Base-by-base conservation (phyloP, 2,329 filamentous ascomycete genomes). In the Fusarium falciforme region DNA sequence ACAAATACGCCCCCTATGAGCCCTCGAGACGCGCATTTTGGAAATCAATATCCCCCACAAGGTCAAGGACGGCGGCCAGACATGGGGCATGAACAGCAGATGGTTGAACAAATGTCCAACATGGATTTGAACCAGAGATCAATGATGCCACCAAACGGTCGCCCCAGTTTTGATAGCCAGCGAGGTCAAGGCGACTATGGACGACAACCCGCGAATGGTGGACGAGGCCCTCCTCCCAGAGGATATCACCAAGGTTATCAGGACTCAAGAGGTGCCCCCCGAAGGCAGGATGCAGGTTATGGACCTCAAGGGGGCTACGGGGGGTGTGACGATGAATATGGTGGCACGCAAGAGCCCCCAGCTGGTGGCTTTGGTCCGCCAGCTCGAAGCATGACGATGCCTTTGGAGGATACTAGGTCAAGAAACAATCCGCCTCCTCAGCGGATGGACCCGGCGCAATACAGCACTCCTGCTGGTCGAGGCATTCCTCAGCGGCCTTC, bases 311-410 rank as follows among this genome's bases (percentile, higher is more conserved):
- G 70, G 36, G 74, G 74, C 35, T 80, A 81, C 62, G 73, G 71
- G 29, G 76, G 74, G 25, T 79, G 80, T 58, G 72, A 79, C 29
- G 75, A 78, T 58, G 77, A 77, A 57, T 80, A 80, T 54, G 67
- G 67, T 35, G 55, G 65, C 4, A 70, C 81, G 61, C 82, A 82
- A 40, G 74, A 68, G 29, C 82, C 83, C 12, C 74, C 73, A 10
- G 77, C 79, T 68, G 82, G 85, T 42, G 83, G 84, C 7, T 90
- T 88, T 73, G 88, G 84, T 0, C 86, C 87, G 3, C 88, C 88
- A 10, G 78, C 82, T n/a, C 85, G 90, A 74, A 92, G 89, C 66
- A 89, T 88, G 86, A 92, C 90, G 6, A 89, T 91, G 88, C 89
- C 90, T 2, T 80, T 84, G 4, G 85, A 88, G 64, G 84, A 87